Evolutionary conservation across 306 rosid genomes (phyloP).

Genomic region (Dryas octopetala): DNA sequence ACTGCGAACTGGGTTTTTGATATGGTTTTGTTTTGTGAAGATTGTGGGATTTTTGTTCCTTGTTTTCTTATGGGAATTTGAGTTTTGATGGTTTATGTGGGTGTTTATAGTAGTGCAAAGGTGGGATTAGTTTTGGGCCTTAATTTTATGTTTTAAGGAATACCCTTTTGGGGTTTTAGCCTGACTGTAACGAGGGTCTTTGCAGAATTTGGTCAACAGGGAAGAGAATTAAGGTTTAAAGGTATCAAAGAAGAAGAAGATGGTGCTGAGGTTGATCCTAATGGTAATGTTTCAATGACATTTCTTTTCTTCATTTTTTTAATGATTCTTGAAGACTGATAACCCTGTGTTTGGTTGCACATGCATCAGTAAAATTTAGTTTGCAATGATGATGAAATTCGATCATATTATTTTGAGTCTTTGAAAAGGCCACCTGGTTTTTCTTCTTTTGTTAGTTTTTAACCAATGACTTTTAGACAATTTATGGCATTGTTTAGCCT

Average conservation of each 20-base stretch:
- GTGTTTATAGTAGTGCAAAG: neutral
- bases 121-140: neutral
- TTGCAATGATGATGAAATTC: neutral
- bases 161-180: slow-evolving; percentile 12
- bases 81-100: neutral
- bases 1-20: neutral
- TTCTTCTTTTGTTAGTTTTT: neutral
- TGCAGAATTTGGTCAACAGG: slow-evolving; percentile 32
- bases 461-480: neutral
- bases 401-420: neutral
- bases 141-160: neutral
- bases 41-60: neutral
- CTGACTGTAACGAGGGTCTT: slow-evolving; percentile 5
- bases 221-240: slow-evolving; percentile 36
- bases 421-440: neutral
- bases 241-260: slow-evolving; percentile 33
- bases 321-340: neutral
- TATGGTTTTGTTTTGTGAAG: neutral
- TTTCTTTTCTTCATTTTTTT: neutral
- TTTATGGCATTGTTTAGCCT: slow-evolving; percentile 6
- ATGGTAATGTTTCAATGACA: slow-evolving; percentile 35
- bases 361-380: neutral
- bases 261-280: slow-evolving; percentile 30
- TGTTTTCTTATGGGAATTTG: neutral
- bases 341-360: neutral